Evolutionary conservation across 1,284 basidiomycete genomes (phyloP), one percentile per base, ranked within the genome.

Genomic region (Ustilago esculenta): DNA sequence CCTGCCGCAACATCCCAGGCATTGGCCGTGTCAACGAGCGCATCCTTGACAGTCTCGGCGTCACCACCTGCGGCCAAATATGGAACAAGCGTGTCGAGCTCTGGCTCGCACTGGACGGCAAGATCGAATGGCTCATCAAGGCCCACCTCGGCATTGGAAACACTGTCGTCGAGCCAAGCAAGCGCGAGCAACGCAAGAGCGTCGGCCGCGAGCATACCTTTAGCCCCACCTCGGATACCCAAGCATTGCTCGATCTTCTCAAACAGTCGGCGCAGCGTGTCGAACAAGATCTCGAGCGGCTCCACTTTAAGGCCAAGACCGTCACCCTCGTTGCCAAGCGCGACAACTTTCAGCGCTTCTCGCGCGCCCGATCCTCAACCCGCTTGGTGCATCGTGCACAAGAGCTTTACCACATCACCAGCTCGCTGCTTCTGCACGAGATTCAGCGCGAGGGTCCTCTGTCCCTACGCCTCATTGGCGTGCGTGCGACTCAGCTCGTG

Each of bases 121-220:
- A 72, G 40, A 69, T 76, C 33, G 68, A 77, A n/a, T 72, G 61
- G 63, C 69, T 80, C 41, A 59, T 81, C 42, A 65, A 65, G 24
- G 70, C 71, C 3, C 64, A 78, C 36, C 67, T 81, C 5, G 79
- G 79, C 4, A 56, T 81, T 10, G 73, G 73, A 33, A 59, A 61
- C n/a, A 73, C 71, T 2, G 49, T 65, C 27, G 76, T 81, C 21
- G 66, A 72, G 33, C 79, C 75, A 4, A 65, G 66, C 44, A 69
- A 74, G 46, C 68, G 79, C 24, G 61, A 71, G 20, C 73, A 74
- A 45, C 73, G 79, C 40, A 73, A 74, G 36, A 76, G 73, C 18
- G 75, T 80, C n/a, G 78, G 79, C 11, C 59, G 77, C n/a, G 79
- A 81, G 27, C 72, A 70, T 43, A 81, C 79, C 4, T 81, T 81